These are phyloP conservation scores for Alopecurus myosuroides DNA, from an alignment of 176 grass and related monocot species.

Conservation along the genomic window DNA sequence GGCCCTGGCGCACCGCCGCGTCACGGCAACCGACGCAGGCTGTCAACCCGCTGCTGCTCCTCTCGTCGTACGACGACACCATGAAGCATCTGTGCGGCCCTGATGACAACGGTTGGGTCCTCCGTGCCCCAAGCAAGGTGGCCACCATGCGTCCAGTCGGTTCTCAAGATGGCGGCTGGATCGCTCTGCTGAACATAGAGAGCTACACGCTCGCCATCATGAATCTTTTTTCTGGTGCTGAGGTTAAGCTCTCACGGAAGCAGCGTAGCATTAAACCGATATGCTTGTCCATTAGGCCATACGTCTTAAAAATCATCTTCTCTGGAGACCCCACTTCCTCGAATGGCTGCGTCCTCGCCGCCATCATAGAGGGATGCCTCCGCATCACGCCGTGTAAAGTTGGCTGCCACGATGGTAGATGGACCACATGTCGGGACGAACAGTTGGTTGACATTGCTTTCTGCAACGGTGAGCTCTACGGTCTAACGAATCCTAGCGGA, in stretches of 20 bases:
- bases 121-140: neutral
- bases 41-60: neutral
- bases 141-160: neutral
- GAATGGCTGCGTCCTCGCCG: neutral
- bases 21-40: neutral
- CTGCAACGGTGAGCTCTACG: neutral
- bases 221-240: neutral
- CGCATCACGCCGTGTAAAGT: neutral
- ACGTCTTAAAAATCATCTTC: neutral
- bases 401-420: neutral
- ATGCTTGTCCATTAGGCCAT: too few species aligned
- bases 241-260: neutral
- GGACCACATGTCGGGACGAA: neutral
- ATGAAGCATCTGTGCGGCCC: neutral
- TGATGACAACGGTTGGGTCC: neutral
- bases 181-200: neutral
- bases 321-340: neutral
- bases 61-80: neutral
- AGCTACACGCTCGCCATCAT: neutral
- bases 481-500: neutral
- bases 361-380: neutral
- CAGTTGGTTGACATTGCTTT: neutral
- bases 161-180: neutral
- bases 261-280: neutral
- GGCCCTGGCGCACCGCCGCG: neutral